A percentile compares a stretch with the other conserved stretches of the same genome.
Conservation (phyloP, 129 eudicot genomes). For the Arctium minus region DNA sequence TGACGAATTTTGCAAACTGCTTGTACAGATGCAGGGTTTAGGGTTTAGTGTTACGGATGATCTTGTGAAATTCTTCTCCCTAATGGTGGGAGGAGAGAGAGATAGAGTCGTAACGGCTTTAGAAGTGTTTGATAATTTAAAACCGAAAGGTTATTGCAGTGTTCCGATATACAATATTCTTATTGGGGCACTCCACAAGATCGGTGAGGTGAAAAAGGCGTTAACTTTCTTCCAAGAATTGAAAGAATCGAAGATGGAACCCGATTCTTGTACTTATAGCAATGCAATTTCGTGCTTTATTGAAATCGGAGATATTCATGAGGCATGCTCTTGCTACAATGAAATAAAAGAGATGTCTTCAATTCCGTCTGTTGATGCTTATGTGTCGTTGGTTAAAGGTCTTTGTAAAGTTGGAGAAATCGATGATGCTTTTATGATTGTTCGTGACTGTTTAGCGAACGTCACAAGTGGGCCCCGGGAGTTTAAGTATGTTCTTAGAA, state of each 20-base stretch:
- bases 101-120: conserved; percentile 43
- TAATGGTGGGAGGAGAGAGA: conserved; percentile 44
- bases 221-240: conserved; percentile 55
- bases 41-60: conserved; percentile 46
- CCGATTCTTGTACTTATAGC: conserved; percentile 57
- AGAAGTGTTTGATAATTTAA: conserved; percentile 64
- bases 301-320: conserved; percentile 46
- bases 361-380: conserved; percentile 65
- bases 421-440: conserved; percentile 66
- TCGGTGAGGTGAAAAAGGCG: conserved; percentile 55
- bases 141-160: conserved; percentile 42
- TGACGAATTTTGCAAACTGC: conserved; percentile 59
- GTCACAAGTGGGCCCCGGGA: conserved; percentile 67
- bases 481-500: conserved; percentile 66
- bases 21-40: conserved; percentile 58
- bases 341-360: conserved; percentile 47
- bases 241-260: conserved; percentile 37
- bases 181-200: conserved; percentile 56
- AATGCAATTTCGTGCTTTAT: conserved; percentile 54
- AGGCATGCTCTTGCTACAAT: conserved; percentile 73
- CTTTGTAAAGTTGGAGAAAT: conserved; percentile 68
- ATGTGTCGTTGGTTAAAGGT: conserved; percentile 66
- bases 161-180: conserved; percentile 67
- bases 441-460: conserved; percentile 83
- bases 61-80: conserved; percentile 54